These are phyloP conservation scores for Canna indica DNA, from an alignment of 176 grass and related monocot species.

Conservation along the genomic window DNA sequence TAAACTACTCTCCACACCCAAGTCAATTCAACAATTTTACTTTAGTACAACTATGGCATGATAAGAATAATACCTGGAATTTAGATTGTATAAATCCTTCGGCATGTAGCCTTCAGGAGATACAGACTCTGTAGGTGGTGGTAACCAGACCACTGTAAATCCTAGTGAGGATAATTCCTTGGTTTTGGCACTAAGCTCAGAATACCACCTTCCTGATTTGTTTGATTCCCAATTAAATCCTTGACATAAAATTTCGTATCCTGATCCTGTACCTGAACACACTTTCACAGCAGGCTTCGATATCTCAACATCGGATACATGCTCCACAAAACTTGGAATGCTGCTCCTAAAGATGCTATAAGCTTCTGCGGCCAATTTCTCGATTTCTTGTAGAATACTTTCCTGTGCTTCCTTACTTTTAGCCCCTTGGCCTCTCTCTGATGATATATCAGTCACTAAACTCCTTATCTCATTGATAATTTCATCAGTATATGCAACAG, in stretches of 20 bases:
- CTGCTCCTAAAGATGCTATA: conserved; percentile 90
- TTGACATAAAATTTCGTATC: conserved; percentile 89
- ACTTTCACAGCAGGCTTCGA: conserved; percentile 19
- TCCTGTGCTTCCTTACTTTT: conserved; percentile 78
- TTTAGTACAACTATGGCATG: neutral
- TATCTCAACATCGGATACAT: conserved; percentile 13
- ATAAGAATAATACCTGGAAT: conserved; percentile 51
- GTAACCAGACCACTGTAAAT: conserved; percentile 84
- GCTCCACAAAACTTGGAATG: conserved; percentile 31
- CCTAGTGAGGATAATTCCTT: conserved; percentile 66
- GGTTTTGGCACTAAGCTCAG: conserved; percentile 65
- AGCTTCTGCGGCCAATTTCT: conserved; percentile 89
- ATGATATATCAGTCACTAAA: conserved; percentile 71
- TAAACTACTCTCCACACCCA: neutral
- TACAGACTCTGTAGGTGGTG: conserved; percentile 94
- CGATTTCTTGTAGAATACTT: conserved; percentile 80
- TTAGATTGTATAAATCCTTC: conserved; percentile 95
- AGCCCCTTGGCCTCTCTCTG: conserved; percentile 42
- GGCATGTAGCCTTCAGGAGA: conserved; percentile 99
- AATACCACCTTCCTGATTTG: conserved; percentile 93
- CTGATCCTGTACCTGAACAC: conserved; percentile 72
- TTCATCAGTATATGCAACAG: conserved; percentile 48
- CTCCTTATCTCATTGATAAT: conserved; percentile 78
- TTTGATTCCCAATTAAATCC: conserved; percentile 98
- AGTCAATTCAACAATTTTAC: neutral